Evolutionary conservation across 2,329 filamentous ascomycete genomes (phyloP).

Genomic region (Coniochaeta sp.): DNA sequence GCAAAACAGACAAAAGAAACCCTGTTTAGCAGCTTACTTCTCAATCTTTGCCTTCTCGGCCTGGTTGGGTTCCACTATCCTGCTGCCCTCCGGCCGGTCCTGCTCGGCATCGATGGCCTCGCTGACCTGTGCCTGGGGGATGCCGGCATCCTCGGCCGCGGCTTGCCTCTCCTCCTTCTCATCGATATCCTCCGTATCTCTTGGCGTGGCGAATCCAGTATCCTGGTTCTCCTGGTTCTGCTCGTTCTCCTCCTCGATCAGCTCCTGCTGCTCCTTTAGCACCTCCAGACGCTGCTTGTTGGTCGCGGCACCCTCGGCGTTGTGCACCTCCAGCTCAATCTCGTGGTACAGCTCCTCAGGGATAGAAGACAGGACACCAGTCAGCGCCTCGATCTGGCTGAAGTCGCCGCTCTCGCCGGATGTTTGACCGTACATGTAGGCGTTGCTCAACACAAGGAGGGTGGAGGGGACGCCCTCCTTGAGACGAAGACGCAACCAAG

Average conservation of each 20-base stretch:
- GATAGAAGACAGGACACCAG: constrained; percentile 86
- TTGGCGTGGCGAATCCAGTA: constrained; percentile 65
- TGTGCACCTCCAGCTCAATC: constrained; percentile 97
- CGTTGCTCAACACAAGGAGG: constrained; percentile 89
- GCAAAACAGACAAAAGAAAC: constrained; percentile 4
- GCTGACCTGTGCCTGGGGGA: constrained; percentile 39
- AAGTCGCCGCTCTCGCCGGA: constrained; percentile 69
- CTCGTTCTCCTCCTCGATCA: constrained; percentile 94
- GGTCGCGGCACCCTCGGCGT: constrained; percentile 90
- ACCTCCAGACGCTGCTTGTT: constrained; percentile 99
- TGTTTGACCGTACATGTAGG: constrained; percentile 85
- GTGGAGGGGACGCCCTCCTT: constrained; percentile 95
- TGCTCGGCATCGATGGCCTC: constrained; percentile 51
- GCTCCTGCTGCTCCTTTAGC: constrained; percentile 94
- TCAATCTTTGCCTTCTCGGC: constrained; percentile 33
- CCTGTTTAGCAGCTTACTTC: constrained; percentile 9
- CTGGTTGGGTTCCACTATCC: constrained; percentile 20
- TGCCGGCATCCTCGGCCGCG: constrained; percentile 37
- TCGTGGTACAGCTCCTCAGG: constrained; percentile 99
- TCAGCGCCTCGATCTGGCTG: constrained; percentile 86
- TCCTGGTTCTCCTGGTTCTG: constrained; percentile 78
- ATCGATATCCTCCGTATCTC: constrained; percentile 88
- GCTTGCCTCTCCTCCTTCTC: constrained; percentile 74
- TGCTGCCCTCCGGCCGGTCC: constrained; percentile 33
- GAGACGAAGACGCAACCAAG: constrained; percentile 90